These are phyloP conservation scores for Chimonanthus praecox DNA, from an alignment of 164 flowering plant species.

Conservation along the genomic window DNA sequence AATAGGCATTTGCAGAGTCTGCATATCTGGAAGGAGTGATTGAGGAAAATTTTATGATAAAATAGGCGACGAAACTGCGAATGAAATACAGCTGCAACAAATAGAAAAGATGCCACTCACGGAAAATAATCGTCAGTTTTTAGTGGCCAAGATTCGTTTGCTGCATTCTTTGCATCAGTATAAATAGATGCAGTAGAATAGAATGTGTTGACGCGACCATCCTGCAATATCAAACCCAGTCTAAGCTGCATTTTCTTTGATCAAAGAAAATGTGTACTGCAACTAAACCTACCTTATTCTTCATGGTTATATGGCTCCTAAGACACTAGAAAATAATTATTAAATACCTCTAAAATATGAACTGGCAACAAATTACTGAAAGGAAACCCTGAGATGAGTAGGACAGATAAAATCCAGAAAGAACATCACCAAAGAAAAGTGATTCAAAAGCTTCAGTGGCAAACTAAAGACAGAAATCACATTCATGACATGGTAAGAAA, in stretches of 20 bases:
- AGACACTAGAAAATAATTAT: not conserved
- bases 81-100: not conserved
- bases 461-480: too few species aligned
- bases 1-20: conserved; percentile 64
- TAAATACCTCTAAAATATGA: too few species aligned
- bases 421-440: too few species aligned
- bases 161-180: conserved; percentile 71
- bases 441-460: too few species aligned
- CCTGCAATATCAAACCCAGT: conserved; percentile 33
- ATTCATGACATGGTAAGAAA: too few species aligned
- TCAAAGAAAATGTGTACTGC: not conserved
- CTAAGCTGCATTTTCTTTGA: not conserved
- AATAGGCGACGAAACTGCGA: not conserved
- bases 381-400: too few species aligned
- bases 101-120: conserved; percentile 30
- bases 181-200: conserved; percentile 91
- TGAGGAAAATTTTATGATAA: not conserved
- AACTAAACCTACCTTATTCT: not conserved
- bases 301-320: not conserved
- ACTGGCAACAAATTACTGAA: too few species aligned
- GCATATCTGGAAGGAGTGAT: conserved; percentile 57
- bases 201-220: conserved; percentile 83
- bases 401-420: too few species aligned
- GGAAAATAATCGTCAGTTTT: conserved; percentile 85
- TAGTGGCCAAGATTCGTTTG: conserved; percentile 73